Percentiles rank a stretch among this genome's conserved stretches.
phyloP scores from a whole-genome alignment of 495 filamentous ascomycete species.

The Annulohypoxylon bovei region DNA sequence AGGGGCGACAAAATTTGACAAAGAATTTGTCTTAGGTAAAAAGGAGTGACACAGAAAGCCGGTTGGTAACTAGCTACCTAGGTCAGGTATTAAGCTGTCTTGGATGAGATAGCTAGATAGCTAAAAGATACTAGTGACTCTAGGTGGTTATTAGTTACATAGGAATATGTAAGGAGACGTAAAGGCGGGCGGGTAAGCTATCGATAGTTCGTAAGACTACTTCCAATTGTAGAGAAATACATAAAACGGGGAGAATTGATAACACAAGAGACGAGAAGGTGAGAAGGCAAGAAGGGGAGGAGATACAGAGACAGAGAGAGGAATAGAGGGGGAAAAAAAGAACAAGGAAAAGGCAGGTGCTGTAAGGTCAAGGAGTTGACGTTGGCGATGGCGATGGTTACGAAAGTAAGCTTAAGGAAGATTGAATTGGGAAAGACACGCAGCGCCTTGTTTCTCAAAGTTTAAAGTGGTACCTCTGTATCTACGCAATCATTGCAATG shows the following conservation, averaged over 20 bases:
- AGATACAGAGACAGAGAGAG: not conserved
- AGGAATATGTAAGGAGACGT: conserved; percentile 18
- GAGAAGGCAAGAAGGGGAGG: not conserved
- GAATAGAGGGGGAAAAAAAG: not conserved
- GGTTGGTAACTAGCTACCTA: not conserved
- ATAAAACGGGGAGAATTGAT: not conserved
- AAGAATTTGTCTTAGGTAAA: conserved; percentile 18
- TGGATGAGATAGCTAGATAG: conserved; percentile 4
- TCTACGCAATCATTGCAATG: not conserved
- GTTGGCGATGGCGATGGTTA: conserved; percentile 37
- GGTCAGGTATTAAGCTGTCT: conserved; percentile 15
- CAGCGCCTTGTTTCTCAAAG: conserved; percentile 30
- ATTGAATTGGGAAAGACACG: conserved; percentile 27
- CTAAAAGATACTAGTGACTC: conserved; percentile 29
- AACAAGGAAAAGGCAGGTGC: not conserved
- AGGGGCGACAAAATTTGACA: conserved; percentile 4
- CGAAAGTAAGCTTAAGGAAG: conserved; percentile 32
- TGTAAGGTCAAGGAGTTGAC: conserved; percentile 6
- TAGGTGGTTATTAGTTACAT: conserved; percentile 20
- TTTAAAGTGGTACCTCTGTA: conserved; percentile 30
- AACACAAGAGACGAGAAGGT: not conserved
- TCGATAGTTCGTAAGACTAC: conserved; percentile 11
- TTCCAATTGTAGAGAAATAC: conserved; percentile 21
- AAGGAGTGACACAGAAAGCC: conserved; percentile 15
- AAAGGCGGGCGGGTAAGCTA: conserved; percentile 36